Base-by-base conservation (phyloP, 2,329 filamentous ascomycete genomes). In the Trichoderma sp. region DNA sequence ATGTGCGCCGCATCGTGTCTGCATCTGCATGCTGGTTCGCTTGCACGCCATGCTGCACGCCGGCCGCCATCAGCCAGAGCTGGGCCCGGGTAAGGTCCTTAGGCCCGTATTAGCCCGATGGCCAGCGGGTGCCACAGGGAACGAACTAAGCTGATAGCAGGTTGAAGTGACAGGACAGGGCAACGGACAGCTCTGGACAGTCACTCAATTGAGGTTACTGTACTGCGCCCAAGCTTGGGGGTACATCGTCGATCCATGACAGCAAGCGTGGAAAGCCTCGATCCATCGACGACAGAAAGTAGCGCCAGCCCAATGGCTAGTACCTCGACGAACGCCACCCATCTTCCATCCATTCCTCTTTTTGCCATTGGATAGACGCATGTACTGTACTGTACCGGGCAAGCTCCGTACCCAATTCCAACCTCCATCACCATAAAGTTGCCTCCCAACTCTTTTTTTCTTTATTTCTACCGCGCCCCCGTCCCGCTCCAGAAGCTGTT, bases 401-500 rank as follows among this genome's bases (percentile, higher is more conserved):
- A 21, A 21, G 47, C 57, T 51, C 32, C 28, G 57, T 71, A 71
- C 69, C 69, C 69, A 61, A 71, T 66, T 71, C 51, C 61, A 66
- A 71, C 69, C 69, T 43, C 69, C 69, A 65, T 71, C 61, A 43
- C 36, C 60, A 53, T 39, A 57, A 36, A 62, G 66, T 70, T 58
- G 69, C 69, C 61, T 65, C 69, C 62, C 60, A 58, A 71, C 67
- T 51, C 34, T 28, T 60, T 43, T 60, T 60, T 43, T 60, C 34
- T 47, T 71, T 65, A 64, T 71, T 71, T 64, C 53, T 65, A 66
- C 61, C 61, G 34, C 34, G 14, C 34, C 68, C 43, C 68, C 47
- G 58, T 70, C 58, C 60, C 24, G 26, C 68, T 43, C 26, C 64
- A 36, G 43, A 24, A 47, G 24, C 60, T 57, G 58, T 30, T 56